Evolutionary conservation across 2,329 filamentous ascomycete genomes (phyloP), one percentile per base, ranked within the genome.

Genomic region (Escovopsis sp.): DNA sequence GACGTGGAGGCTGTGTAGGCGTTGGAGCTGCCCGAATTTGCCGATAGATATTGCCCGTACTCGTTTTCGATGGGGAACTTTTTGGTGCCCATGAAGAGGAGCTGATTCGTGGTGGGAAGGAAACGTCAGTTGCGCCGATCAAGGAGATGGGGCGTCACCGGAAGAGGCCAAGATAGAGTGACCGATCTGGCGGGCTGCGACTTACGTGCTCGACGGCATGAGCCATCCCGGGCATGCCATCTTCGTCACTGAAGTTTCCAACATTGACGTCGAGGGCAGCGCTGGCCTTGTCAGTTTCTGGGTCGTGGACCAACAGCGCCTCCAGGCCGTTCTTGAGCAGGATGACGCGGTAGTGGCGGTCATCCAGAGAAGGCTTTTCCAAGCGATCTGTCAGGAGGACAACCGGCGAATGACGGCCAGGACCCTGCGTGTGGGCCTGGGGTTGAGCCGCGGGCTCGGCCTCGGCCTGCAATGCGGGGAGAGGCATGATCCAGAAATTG

Each of bases 41-140:
- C 74, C 40, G 87, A 84, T 41, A 98, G 75, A 59, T 94, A 98
- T 57, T 89, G 81, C 55, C 85, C 86, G 68, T 98, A 98, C 49
- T 84, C 89, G 61, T 98, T 96, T 64, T 95, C 89, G 57, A 81
- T 76, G 1, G 91, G 91, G 56, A 91, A 98, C 75, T 96, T 98
- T 62, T 94, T 82, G 7, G 91, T 98, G 39, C 91, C 91, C 91
- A 98, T 96, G 67, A 98, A 98, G 20, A 98, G 68, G 49, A 95
- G 67, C 71, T 79, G 39, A 20, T 36, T 3, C 14, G 34, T 24
- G n/a, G 5, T 20, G 20, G 20, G 5, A 20, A 14, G 15, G 14
- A 14, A 16, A 14, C 10, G 34, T 36, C n/a, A 36, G 11, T 40
- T 54, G 39, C 54, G 50, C 36, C 34, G 39, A 34, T 37, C 25